Base-by-base conservation (phyloP, 2,329 filamentous ascomycete species). In the Davidsoniella neocaledoniae region DNA sequence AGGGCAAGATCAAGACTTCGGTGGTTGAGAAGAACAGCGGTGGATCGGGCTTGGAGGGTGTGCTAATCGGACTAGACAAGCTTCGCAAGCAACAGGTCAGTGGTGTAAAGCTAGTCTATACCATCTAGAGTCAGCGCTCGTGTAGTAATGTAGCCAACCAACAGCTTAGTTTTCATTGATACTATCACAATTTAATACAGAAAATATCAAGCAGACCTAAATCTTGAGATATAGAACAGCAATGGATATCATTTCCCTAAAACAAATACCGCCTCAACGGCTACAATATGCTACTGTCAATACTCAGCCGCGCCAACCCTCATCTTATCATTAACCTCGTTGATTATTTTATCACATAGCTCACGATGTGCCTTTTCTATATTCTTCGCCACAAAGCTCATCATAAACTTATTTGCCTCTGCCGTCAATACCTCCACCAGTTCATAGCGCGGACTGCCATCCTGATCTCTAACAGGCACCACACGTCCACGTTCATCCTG, bases 31-130 rank as follows among this genome's bases (percentile, higher is more conserved):
- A 62, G 8, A 60, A 63, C 26, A 53, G 55, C 9, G 57, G 58
- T 3, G 58, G 58, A 0, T 47, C 25, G 3, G 64, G 64, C 1
- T 53, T 67, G 1, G 57, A 63, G 52, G 63, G 63, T 2, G 58
- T 66, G n/a, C 36, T 67, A 16, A 51, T 55, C 9, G 64, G 64
- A 2, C 41, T 67, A n/a, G 56, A 63, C 14, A 58, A 62, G 50
- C 50, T 65, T 51, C 56, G 55, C 42, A 55, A 60, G 4, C 59
- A 58, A 0, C 58, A 61, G 56, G 60, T 70, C 23, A 68, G 65
- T 48, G 68, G 62, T 6, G 60, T 62, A 17, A 71, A 71, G 60
- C 57, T 71, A 46, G 68, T 71, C 1, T 69, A 68, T 54, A 66
- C 63, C 47, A 23, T 67, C 53, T 50, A 43, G 26, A 33, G 10